A percentile compares a stretch with the other conserved stretches of the same genome.
Evolutionary conservation across 345 rosid species (phyloP).

Genomic region (Boechera stricta): DNA sequence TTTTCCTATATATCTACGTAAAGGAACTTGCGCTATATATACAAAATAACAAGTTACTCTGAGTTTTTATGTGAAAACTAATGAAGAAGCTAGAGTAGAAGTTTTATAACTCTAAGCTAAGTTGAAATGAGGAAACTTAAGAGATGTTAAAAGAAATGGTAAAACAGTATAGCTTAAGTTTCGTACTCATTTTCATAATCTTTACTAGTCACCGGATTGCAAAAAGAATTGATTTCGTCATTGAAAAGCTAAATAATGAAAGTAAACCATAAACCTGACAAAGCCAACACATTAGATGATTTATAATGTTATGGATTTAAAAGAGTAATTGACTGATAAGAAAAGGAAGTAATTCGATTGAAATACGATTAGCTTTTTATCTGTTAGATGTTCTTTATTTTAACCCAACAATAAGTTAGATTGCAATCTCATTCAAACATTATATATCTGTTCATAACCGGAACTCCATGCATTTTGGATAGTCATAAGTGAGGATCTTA

Average conservation of each 20-base stretch:
- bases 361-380: neutral
- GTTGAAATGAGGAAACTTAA: neutral
- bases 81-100: neutral
- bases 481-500: too few relatives aligned
- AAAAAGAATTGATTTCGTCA: neutral
- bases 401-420: neutral
- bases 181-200: neutral
- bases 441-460: neutral
- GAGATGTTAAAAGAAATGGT: neutral
- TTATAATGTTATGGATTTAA: neutral
- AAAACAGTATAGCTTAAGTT: neutral
- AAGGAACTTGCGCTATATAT: neutral
- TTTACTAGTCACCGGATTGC: neutral
- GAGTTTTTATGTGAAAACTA: slow-evolving; percentile 14
- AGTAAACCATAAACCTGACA: neutral
- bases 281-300: neutral
- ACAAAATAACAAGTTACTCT: neutral
- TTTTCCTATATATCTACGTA: neutral
- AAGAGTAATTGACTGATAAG: neutral
- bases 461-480: too few relatives aligned
- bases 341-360: neutral
- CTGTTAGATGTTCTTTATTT: neutral
- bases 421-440: neutral
- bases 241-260: neutral
- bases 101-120: neutral